Conservation (phyloP, 768 basidiomycete species). For the Astraeus odoratus region DNA sequence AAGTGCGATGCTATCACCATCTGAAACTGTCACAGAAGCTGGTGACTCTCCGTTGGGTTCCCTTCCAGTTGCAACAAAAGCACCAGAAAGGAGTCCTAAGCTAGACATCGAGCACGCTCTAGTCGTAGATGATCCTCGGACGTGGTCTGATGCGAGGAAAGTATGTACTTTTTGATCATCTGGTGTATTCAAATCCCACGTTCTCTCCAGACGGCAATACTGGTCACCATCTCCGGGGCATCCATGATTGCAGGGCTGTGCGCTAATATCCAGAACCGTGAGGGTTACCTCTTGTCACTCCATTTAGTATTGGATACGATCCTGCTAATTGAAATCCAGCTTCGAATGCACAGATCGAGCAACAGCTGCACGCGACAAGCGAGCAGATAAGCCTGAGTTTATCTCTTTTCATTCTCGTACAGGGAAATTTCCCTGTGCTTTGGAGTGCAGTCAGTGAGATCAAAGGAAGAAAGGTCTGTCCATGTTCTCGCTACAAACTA, state of each 20-base stretch:
- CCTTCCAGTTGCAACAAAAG: background rate
- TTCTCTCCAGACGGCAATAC: constrained; percentile 11
- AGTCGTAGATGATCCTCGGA: constrained; percentile 57
- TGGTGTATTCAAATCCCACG: background rate
- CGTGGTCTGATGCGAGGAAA: constrained; percentile 53
- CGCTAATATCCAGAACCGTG: constrained; percentile 26
- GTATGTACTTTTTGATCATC: constrained; percentile 22
- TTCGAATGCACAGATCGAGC: constrained; percentile 58
- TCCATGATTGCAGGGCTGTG: constrained; percentile 24
- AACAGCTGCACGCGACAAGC: constrained; percentile 52
- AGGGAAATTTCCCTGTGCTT: constrained; percentile 45
- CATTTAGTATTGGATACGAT: background rate
- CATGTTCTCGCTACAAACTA: background rate
- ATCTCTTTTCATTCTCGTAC: constrained; percentile 65
- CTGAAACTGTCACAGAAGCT: background rate
- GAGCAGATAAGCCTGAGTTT: constrained; percentile 61
- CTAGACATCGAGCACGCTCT: constrained; percentile 32
- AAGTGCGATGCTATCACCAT: background rate
- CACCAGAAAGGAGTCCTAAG: constrained; percentile 2
- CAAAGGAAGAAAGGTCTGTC: constrained; percentile 59
- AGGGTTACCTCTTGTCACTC: background rate
- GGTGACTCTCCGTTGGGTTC: background rate
- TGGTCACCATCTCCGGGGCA: constrained; percentile 22
- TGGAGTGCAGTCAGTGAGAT: constrained; percentile 38
- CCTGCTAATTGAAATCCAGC: constrained; percentile 33